A percentile compares a stretch with the other conserved stretches of the same genome.
Evolutionary conservation across 306 rosid species (phyloP).

Genomic region (Pyrus betulifolia): DNA sequence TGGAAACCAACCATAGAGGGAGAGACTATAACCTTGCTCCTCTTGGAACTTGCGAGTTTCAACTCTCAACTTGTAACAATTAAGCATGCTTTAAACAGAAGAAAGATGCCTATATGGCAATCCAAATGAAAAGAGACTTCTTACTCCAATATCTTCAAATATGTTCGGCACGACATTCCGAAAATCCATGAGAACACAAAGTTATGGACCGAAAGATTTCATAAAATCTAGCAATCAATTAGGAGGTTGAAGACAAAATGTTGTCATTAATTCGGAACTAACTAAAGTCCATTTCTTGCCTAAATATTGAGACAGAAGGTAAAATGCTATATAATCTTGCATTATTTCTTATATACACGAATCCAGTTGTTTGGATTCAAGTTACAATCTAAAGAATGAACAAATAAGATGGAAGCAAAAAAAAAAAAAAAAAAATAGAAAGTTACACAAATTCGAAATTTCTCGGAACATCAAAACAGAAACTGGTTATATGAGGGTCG

Average conservation of each 20-base stretch:
- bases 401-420: background rate
- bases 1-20: background rate
- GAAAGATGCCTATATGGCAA: background rate
- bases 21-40: background rate
- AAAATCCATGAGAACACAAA: no score
- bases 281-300: background rate
- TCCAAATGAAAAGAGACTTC: background rate
- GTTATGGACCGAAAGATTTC: background rate
- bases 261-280: background rate
- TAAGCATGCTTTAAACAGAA: background rate
- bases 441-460: constrained; percentile 7
- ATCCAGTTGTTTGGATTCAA: background rate
- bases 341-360: background rate
- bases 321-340: background rate
- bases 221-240: background rate
- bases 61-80: background rate
- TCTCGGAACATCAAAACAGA: constrained; percentile 16
- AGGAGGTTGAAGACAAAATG: background rate
- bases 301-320: background rate
- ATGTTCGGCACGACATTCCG: background rate
- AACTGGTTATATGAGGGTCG: background rate
- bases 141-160: background rate
- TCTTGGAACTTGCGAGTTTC: background rate
- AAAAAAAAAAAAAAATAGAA: background rate
- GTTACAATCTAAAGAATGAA: background rate